Percentiles rank a stretch among this genome's conserved stretches.
Evolutionary conservation across 2,329 filamentous ascomycete species (phyloP).

Genomic region (Venturiaceae sp.): DNA sequence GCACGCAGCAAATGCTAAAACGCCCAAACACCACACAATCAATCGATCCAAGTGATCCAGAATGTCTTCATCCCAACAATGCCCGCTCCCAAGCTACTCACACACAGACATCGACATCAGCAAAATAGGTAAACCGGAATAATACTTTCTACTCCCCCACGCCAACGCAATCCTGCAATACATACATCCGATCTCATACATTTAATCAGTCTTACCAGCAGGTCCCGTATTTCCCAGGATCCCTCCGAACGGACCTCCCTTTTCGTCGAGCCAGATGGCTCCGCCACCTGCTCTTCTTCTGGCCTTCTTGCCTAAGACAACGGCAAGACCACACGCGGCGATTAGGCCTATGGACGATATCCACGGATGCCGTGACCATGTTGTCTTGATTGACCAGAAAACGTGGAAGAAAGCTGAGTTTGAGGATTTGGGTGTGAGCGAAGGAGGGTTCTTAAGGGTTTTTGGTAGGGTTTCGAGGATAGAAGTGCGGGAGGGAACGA

Average conservation of each 20-base stretch:
- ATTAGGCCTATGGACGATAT: conserved; percentile 14
- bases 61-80: too few species aligned
- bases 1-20: not conserved
- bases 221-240: not conserved
- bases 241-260: not conserved
- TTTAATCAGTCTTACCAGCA: not conserved
- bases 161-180: too few species aligned
- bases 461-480: conserved; percentile 80
- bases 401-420: conserved; percentile 61
- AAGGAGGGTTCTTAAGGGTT: conserved; percentile 57
- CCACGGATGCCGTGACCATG: conserved; percentile 33
- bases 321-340: not conserved
- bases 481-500: conserved; percentile 78
- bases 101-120: too few species aligned
- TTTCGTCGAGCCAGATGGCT: not conserved
- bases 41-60: not conserved
- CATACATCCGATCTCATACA: not conserved
- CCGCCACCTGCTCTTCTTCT: not conserved
- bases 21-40: not conserved
- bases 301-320: conserved; percentile 1
- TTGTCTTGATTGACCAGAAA: conserved; percentile 40
- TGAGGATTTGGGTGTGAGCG: conserved; percentile 70
- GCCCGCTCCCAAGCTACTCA: not conserved
- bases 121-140: not conserved
- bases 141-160: not conserved